Evolutionary conservation across 129 eudicot genomes (phyloP), one percentile per base, ranked within the genome.

Genomic region (Flaveria brownii): DNA sequence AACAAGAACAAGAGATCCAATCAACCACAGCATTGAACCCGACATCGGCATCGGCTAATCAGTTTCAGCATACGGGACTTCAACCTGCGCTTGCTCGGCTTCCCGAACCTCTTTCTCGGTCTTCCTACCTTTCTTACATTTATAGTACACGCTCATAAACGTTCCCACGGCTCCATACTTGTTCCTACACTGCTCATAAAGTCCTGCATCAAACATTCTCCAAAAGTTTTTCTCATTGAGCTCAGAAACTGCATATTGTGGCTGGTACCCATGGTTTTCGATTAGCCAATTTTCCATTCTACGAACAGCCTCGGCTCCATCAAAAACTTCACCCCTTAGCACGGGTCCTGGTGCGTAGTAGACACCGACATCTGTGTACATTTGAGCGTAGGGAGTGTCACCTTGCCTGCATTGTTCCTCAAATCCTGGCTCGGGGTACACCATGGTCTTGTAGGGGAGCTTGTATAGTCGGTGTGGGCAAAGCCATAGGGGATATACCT

Each of bases 61-160:
- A 52, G 79, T 66, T 68, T 92, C 97, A 26, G 88, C 90, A 77
- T 86, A 85, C 2, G 97, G 88, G 30, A 86, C 80, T 61, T 92
- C 97, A 9, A 84, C 80, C 46, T 80, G 77, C 46, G 97, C 97
- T 74, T 87, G 87, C 84, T 92, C 97, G 13, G 97, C 97, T 68
- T 92, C 97, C 80, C 85, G 93, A 26, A 92, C 97, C 78, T 92
- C 97, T 83, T 92, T 92, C 82, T 92, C 97, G 0, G 93, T 92
- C 88, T 92, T 92, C 89, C 87, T 85, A 20, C 97, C 97, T 80
- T 92, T 92, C 96, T 92, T 92, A 15, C 81, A 92, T 82, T 92
- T 92, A 61, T 92, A 92, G 76, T 92, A 92, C 80, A 92, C 93
- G 22, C 97, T 92, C 97, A 92, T 92, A 78, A 92, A 92, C 6